These are phyloP conservation scores for Backusella westeae DNA, from an alignment of 192 early-diverging fungal genomes.

Conservation along the genomic window DNA sequence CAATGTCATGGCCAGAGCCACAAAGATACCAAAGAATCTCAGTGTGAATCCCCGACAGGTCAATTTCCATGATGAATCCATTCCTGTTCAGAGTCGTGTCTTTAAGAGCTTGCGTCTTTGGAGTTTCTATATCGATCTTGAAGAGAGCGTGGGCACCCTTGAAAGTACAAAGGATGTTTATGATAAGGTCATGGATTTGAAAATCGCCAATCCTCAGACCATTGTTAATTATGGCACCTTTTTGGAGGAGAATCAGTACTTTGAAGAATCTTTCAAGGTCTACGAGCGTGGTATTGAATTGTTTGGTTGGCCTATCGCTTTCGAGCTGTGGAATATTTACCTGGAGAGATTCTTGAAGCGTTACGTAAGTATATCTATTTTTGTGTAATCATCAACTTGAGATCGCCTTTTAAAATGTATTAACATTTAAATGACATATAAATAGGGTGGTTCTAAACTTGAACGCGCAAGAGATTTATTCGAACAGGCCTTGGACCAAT, in stretches of 20 bases:
- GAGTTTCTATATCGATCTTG: conserved; percentile 92
- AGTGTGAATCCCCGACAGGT: conserved; percentile 44
- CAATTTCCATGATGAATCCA: conserved; percentile 77
- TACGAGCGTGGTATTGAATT: conserved; percentile 95
- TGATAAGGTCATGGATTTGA: conserved; percentile 89
- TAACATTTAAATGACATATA: neutral
- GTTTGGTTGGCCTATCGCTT: conserved; percentile 96
- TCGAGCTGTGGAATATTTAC: conserved; percentile 98
- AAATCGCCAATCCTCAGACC: conserved; percentile 94
- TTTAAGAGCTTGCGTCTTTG: conserved; percentile 89
- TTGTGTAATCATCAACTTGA: no score
- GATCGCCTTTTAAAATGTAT: no score
- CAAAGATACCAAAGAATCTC: conserved; percentile 57
- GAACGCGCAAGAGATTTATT: conserved; percentile 94
- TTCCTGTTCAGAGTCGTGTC: conserved; percentile 75
- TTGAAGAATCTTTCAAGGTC: conserved; percentile 93
- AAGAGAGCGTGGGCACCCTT: conserved; percentile 84
- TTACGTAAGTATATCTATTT: conserved; percentile 51
- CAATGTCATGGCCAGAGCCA: conserved; percentile 83
- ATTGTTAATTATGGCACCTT: conserved; percentile 93
- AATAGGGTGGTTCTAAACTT: conserved; percentile 71
- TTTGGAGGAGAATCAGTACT: conserved; percentile 86
- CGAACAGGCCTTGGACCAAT: conserved; percentile 88
- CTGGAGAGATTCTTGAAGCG: conserved; percentile 81
- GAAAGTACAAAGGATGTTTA: conserved; percentile 83